These are phyloP conservation scores for Melaleuca alternifolia DNA, from an alignment of 345 rosid genomes.

Conservation along the genomic window DNA sequence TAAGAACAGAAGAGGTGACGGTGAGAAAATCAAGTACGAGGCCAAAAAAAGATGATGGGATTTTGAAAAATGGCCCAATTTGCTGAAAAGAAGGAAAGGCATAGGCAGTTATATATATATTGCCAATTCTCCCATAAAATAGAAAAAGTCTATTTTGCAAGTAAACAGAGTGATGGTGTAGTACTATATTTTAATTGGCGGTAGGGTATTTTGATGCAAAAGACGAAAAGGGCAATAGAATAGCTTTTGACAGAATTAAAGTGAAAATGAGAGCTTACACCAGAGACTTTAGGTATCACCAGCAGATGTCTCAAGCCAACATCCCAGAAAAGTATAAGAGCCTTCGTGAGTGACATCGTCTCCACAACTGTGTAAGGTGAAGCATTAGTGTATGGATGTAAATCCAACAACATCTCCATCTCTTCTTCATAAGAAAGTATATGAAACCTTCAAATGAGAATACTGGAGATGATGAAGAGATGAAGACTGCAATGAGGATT, in stretches of 20 bases:
- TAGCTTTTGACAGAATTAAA: neutral
- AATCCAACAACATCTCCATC: constrained; percentile 80
- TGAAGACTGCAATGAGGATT: too few species aligned
- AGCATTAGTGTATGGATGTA: constrained; percentile 80
- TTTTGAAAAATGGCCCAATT: neutral
- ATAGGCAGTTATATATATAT: neutral
- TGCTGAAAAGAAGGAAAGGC: neutral
- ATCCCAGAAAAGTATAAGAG: constrained; percentile 70
- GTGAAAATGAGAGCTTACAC: constrained; percentile 28
- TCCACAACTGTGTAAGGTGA: constrained; percentile 93
- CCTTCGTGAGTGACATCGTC: constrained; percentile 90
- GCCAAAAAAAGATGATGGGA: neutral
- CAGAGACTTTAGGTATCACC: constrained; percentile 63
- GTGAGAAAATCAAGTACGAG: neutral
- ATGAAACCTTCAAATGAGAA: too few species aligned
- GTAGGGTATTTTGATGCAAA: neutral
- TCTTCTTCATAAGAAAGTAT: too few species aligned
- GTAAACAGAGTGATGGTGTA: neutral
- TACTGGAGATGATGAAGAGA: too few species aligned
- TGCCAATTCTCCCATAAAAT: neutral
- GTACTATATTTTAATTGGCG: neutral
- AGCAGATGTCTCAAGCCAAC: constrained; percentile 83
- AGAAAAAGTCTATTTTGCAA: neutral
- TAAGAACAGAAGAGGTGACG: neutral
- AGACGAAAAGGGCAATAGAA: neutral